Base-by-base conservation (phyloP, 768 basidiomycete species). In the Chalciporus chontae region DNA sequence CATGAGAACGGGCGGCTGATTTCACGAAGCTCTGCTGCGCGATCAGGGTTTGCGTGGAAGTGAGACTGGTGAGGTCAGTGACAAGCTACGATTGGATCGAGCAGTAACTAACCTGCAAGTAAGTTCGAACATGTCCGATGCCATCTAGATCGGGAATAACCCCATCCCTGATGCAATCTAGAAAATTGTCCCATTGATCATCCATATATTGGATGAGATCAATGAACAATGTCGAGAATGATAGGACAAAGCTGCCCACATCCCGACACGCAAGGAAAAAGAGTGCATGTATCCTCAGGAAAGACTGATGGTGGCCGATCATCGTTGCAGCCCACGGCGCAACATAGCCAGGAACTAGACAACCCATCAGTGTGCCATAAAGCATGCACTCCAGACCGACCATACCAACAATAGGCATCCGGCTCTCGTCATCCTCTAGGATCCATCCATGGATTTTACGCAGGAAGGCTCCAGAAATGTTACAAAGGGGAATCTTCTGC, bases 281-380 rank as follows among this genome's bases (percentile, higher is more conserved):
- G 9, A 63, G 51, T 10, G 55, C 57, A 17, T 62, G 56, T 5
- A 64, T 54, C 18, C 53, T 26, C 7, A 60, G 23, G 37, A 56
- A 60, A 2, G 63, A 53, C 3, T 51, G 55, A 40, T 56, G 40
- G 11, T 53, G 19, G 8, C 24, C 21, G 0, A 64, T 48, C 9
- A 47, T 32, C 8, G 55, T 54, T 5, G 53, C 58, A 5, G 60
- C 63, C 23, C 27, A 54, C 8, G 63, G 60, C 15, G 39, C 48
- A 8, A 47, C 53, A 2, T 40, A 49, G 3, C 55, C 49, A 6
- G 63, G 29, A 4, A 47, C 63, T 60, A 15, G 8, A 48, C 32
- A 23, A 18, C 14, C 10, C 14, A 32, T 32, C 32, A 32, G 32
- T 32, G 32, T 32, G 11, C 14, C 14, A 5, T 10, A 15, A 32